Evolutionary conservation across 345 rosid species (phyloP).

Genomic region (Arabis alpina): DNA sequence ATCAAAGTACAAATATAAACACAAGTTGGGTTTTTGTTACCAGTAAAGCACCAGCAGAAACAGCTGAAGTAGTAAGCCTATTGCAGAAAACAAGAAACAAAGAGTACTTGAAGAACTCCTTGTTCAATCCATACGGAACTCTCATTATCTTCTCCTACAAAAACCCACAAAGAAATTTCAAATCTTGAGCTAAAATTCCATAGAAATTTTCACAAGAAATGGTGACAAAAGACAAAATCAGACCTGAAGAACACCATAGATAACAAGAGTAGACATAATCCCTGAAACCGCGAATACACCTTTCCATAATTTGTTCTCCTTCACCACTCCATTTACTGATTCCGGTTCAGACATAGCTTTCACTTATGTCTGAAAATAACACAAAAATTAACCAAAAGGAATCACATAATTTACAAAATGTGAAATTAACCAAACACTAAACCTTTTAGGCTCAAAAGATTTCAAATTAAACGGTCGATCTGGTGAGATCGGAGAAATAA

Average conservation of each 20-base stretch:
- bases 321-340: constrained; percentile 46
- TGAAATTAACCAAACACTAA: constrained; percentile 7
- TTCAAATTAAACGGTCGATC: constrained; percentile 7
- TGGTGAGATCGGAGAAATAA: not conserved
- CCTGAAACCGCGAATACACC: constrained; percentile 78
- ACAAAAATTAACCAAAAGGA: not conserved
- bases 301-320: constrained; percentile 69
- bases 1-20: not conserved
- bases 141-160: constrained; percentile 90
- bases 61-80: constrained; percentile 76
- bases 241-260: constrained; percentile 93
- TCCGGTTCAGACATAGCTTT: constrained; percentile 72
- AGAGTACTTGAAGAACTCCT: constrained; percentile 74
- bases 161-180: not conserved
- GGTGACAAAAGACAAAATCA: not conserved
- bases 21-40: constrained; percentile 40
- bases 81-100: constrained; percentile 92
- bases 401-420: constrained; percentile 7
- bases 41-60: constrained; percentile 73
- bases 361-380: not conserved
- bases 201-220: not conserved
- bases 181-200: too few species aligned
- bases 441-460: not conserved
- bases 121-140: constrained; percentile 77
- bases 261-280: constrained; percentile 90